Evolutionary conservation across 2,329 filamentous ascomycete genomes (phyloP), one percentile per base, ranked within the genome.

Genomic region (Clarireedia hainanense): DNA sequence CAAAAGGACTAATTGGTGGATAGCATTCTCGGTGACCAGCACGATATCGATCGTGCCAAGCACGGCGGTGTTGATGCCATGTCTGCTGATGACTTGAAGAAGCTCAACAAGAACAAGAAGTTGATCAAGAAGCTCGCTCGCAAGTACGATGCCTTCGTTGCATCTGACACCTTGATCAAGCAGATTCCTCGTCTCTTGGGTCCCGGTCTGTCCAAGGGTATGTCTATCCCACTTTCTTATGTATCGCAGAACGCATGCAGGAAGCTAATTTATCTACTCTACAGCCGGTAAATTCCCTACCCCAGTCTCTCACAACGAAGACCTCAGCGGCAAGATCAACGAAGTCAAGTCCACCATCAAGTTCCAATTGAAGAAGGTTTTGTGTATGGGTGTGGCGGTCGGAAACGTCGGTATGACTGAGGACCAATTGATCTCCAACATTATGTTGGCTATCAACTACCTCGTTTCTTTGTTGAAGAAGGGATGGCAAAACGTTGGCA

Each of bases 31-130:
- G 80, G 90, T 79, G 82, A 94, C 84, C 80, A 95, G 86, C 92
- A 97, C 84, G 94, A 99, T 84, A 95, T 99, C 74, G 94, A 99
- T 77, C 91, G 94, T 84, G 92, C 94, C 74, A 99, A 99, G 87
- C 94, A 99, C 84, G 89, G 91, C 73, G 92, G 91, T 76, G 85
- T 97, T 69, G 94, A 99, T 74, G 91, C 92, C 80, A 97, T 97
- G 94, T 95, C 89, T 72, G 79, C 89, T 67, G 94, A 99, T 72
- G 94, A 99, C 79, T 80, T 99, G 80, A 99, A 99, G 89, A 99
- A 99, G 88, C 90, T 99, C 69, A 99, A 99, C 88, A 99, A 99
- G 90, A 99, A 99, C 90, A 97, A 99, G 89, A 99, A 99, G 88
- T 87, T 97, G 73, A 96, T 99, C 87, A 99, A 99, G 91, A 99